These are phyloP conservation scores for Cryptococcus amylolentus DNA, from an alignment of 1,284 basidiomycete species.

Conservation along the genomic window DNA sequence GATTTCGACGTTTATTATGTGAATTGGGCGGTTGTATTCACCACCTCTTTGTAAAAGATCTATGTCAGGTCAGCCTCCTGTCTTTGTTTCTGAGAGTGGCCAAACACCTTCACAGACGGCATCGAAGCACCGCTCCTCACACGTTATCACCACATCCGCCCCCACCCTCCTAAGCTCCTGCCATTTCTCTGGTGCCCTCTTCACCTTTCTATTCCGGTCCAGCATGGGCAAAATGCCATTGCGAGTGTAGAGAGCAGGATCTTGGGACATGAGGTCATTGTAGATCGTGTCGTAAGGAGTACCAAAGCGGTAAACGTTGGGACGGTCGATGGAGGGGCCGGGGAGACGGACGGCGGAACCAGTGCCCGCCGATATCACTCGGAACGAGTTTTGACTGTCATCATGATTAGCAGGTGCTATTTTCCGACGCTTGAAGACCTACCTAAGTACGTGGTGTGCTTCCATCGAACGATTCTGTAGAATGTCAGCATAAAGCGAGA, in stretches of 20 bases:
- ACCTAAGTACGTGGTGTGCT: conserved; percentile 87
- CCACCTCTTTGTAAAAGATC: conserved; percentile 85
- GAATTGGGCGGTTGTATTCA: conserved; percentile 88
- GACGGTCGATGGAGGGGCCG: conserved; percentile 93
- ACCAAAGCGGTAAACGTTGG: conserved; percentile 95
- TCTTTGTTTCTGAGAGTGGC: not conserved
- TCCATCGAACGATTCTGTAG: conserved; percentile 97
- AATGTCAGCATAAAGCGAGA: not conserved
- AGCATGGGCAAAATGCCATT: conserved; percentile 98
- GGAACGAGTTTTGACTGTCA: conserved; percentile 70
- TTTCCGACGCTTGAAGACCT: conserved; percentile 45
- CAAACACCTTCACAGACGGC: conserved; percentile 90
- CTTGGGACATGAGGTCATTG: conserved; percentile 83
- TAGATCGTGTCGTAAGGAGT: conserved; percentile 98
- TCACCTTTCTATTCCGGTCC: conserved; percentile 89
- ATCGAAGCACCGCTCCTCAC: conserved; percentile 98
- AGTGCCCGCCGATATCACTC: conserved; percentile 90
- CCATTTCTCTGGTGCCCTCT: conserved; percentile 92
- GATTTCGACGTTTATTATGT: conserved; percentile 97
- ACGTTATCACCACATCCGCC: conserved; percentile 96
- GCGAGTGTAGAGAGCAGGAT: conserved; percentile 83
- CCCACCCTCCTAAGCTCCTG: conserved; percentile 75
- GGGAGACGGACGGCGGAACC: conserved; percentile 95
- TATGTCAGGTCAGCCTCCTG: conserved; percentile 41
- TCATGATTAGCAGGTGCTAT: conserved; percentile 28